phyloP scores from a whole-genome alignment of 345 rosid species.

The Hibiscus mutabilis region DNA sequence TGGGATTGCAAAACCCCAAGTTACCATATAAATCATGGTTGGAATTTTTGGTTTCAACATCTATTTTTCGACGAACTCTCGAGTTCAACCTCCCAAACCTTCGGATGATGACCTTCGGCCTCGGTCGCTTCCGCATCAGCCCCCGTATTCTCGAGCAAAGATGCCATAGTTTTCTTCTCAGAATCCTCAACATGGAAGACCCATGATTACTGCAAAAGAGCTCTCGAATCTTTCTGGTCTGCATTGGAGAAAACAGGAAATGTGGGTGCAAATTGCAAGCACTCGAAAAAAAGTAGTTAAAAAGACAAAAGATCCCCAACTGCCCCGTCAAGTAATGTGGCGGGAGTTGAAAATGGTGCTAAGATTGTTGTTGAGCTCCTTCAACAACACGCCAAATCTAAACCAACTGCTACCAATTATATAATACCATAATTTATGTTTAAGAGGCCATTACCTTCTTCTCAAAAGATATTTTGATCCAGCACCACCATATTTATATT shows the following conservation, averaged over 20 bases:
- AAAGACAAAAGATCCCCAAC: constrained; percentile 33
- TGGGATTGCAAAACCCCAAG: constrained; percentile 16
- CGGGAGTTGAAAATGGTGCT: constrained; percentile 29
- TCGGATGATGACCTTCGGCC: constrained; percentile 47
- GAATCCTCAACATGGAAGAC: constrained; percentile 31
- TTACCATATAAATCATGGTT: constrained; percentile 18
- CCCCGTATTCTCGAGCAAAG: constrained; percentile 48
- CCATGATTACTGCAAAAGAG: constrained; percentile 17
- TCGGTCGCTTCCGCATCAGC: constrained; percentile 55
- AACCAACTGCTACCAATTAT: constrained; percentile 39
- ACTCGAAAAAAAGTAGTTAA: constrained; percentile 12
- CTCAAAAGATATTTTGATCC: too few relatives aligned
- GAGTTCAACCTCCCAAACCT: constrained; percentile 46
- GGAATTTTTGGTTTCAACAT: constrained; percentile 17
- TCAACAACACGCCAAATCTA: constrained; percentile 31
- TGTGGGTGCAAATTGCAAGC: constrained; percentile 6
- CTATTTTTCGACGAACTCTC: constrained; percentile 31
- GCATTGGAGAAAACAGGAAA: constrained; percentile 8
- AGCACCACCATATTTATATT: too few relatives aligned
- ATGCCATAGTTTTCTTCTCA: constrained; percentile 46
- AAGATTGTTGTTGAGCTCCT: constrained; percentile 49
- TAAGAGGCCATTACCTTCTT: too few relatives aligned
- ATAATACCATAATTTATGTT: constrained; percentile 3
- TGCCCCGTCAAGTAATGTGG: constrained; percentile 35
- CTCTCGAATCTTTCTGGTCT: constrained; percentile 10